Evolutionary conservation across 1,284 basidiomycete genomes (phyloP), one percentile per base, ranked within the genome.

Genomic region (Meira nashicola): DNA sequence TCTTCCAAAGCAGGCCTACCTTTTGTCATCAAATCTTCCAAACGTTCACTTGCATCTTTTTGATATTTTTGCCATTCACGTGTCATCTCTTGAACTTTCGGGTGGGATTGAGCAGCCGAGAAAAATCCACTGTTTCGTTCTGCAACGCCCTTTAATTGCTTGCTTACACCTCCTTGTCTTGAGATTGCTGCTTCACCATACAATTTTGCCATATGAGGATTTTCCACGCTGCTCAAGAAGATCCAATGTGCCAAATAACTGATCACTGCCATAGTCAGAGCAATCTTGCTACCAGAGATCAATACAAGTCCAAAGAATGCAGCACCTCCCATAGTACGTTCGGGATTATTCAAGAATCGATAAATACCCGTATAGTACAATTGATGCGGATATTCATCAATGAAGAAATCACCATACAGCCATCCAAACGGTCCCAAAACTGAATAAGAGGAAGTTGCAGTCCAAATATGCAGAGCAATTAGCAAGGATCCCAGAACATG

Each of bases 281-380:
- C 90, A 15, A 92, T 83, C 73, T 89, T 91, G 75, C 87, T 91
- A 10, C 89, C 90, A 62, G 89, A 91, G 73, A 98, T 89, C 55
- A 97, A 82, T 2, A 89, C 88, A 15, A 97, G 82, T 12, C 94
- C 94, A 68, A 97, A 90, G 83, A 95, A 94, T 0, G 92, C 89
- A 0, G 92, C 91, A 1, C 92, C 92, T 25, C 92, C 92, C 86
- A 95, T 91, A 11, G 63, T 86, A 37, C 83, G 77, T 79, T 98
- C 94, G 0, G 94, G 94, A 76, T 97, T 95, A 80, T 98, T 95
- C 60, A 95, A 82, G 82, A 90, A 94, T 19, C 80, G 74, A 80
- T 93, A 96, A 71, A 98, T 97, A 37, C 94, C 94, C 53, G 91
- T 94, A 78, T 97, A 97, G 64, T 93, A 90, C 8, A 97, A 82